Evolutionary conservation across 1,284 basidiomycete species (phyloP), one percentile per base, ranked within the genome.

Genomic region (Vanrija humicola): DNA sequence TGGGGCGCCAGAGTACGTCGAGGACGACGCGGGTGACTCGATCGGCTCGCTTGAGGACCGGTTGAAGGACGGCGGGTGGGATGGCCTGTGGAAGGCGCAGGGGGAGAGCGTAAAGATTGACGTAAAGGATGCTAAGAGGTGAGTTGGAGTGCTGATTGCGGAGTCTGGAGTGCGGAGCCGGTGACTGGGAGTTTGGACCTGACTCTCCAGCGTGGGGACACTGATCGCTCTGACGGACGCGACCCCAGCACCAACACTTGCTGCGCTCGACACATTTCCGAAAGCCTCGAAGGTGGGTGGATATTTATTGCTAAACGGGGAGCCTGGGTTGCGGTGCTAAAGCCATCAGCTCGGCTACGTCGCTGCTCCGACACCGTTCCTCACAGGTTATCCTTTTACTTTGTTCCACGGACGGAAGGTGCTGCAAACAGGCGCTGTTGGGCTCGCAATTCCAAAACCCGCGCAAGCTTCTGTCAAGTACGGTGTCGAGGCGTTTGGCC

Each of bases 291-390:
- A 85, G 77, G 86, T 84, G 50, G 63, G 78, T 68, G 5, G 16
- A 40, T 3, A 40, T 6, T 40, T 18, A 40, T 6, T 18, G 29
- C 9, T 9, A 14, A 23, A 23, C 21, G 21, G 21, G 21, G 3
- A 23, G 21, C 3, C 21, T 23, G 21, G 21, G 21, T 23, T 23
- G 21, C 5, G 21, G 21, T 46, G 28, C 21, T 23, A 25, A 34
- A 10, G 34, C 10, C 38, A 43, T 14, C 64, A 89, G 85, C 73
- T 89, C 38, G 89, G 89, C 15, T 79, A 91, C 19, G 72, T 88
- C 14, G 86, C 85, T 0, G 81, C 89, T 0, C 86, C 87, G 0
- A 94, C 91, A 0, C 90, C 90, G 0, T 94, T 94, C 71, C 79
- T 90, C 19, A 93, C 89, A 0, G 89, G 88, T 10, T 79, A 86